Evolutionary conservation across 2,329 filamentous ascomycete genomes (phyloP), one percentile per base, ranked within the genome.

Genomic region (Teratosphaeria nubilosa): DNA sequence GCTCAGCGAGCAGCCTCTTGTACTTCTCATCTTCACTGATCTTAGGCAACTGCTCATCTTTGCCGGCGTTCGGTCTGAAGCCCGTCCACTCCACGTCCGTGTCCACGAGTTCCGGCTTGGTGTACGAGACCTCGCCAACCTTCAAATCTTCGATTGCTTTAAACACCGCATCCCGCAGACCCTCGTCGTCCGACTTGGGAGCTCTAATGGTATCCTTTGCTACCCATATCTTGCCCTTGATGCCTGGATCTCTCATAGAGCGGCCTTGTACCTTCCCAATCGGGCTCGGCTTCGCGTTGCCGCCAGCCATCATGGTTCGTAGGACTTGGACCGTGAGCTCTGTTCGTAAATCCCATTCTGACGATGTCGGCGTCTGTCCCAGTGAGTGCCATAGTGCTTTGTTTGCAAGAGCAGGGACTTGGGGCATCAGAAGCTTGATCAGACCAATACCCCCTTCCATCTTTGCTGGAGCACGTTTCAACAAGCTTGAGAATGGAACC

Each of bases 141-240:
- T 76, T 77, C 70, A 87, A 70, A 1, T 76, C 76, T 25, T 82
- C 76, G 51, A 91, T 82, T 3, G 80, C 81, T 31, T 74, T 73
- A 62, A 84, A 67, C 27, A 91, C 68, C 1, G 79, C 77, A 51
- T 86, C 78, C n/a, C 81, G 75, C 14, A 85, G 69, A 6, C 60
- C 63, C 50, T 77, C 74, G 51, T 81, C 66, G 68, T 79, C 78
- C 0, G 82, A 76, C 9, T 54, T 60, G 0, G 86, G 87, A 2
- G 75, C 74, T 0, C 83, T 81, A 16, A 90, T 75, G 0, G 80
- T 82, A 50, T 88, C 85, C 57, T 83, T 87, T 66, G 85, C 86
- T 25, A 95, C 79, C 91, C 91, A 96, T 63, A 94, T 84, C 51
- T 82, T 82, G 3, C 90, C 90, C 69, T 89, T 91, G 68, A 95